Percentiles rank a stretch among this genome's conserved stretches.
These are phyloP conservation scores for Mediolabrus comicus DNA, from an alignment of 108 stramenopile genomes.

Conservation along the genomic window DNA sequence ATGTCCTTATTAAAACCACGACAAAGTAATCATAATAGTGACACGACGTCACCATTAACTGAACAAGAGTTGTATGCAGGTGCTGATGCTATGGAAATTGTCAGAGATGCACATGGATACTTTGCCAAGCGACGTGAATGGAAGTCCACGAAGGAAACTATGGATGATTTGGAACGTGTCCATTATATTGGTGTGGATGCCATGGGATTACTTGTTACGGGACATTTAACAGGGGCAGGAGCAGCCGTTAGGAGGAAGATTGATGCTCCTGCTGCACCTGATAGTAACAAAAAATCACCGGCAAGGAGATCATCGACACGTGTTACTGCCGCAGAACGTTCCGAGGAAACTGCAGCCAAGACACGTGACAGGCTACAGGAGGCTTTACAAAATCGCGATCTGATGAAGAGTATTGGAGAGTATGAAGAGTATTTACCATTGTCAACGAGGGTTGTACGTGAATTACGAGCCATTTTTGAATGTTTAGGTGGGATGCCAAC, in stretches of 20 bases:
- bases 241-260: conserved; percentile 74
- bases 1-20: conserved; percentile 6
- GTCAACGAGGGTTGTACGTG: conserved; percentile 73
- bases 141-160: conserved; percentile 54
- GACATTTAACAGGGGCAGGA: conserved; percentile 69
- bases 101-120: conserved; percentile 80
- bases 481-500: conserved; percentile 61
- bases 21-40: neutral
- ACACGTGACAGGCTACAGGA: conserved; percentile 70
- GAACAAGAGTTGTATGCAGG: conserved; percentile 88
- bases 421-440: conserved; percentile 85
- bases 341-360: conserved; percentile 67
- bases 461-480: conserved; percentile 83
- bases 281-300: conserved; percentile 20
- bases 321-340: conserved; percentile 35
- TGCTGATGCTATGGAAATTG: conserved; percentile 84
- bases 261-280: conserved; percentile 19
- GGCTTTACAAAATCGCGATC: conserved; percentile 81
- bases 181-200: conserved; percentile 72
- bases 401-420: conserved; percentile 83
- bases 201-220: conserved; percentile 70
- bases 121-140: conserved; percentile 66
- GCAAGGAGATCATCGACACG: neutral
- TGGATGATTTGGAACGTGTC: conserved; percentile 66
- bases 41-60: conserved; percentile 26